Conservation (phyloP, 78 protist genomes). For the Monocercomonoides exilis region DNA sequence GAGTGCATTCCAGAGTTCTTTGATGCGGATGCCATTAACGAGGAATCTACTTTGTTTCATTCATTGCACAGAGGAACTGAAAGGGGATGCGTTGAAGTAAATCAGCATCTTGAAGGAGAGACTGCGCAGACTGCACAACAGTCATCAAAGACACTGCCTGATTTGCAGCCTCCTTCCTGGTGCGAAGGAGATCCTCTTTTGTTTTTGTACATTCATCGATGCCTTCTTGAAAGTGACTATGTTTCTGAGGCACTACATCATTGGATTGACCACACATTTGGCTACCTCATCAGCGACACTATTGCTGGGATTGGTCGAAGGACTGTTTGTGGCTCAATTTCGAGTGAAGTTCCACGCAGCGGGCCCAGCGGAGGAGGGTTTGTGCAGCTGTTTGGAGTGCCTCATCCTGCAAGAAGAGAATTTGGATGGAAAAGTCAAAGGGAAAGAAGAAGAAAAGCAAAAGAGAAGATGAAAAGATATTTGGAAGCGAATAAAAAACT, state of each 20-base stretch:
- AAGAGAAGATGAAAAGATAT: too few species aligned
- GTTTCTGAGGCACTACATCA: slow-evolving; percentile 13
- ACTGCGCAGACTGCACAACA: background rate
- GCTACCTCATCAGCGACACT: background rate
- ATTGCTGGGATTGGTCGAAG: background rate
- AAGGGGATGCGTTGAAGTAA: too few species aligned
- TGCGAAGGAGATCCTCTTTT: background rate
- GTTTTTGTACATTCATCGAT: slow-evolving; percentile 24
- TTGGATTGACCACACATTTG: slow-evolving; percentile 45
- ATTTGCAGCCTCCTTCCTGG: slow-evolving; percentile 49
- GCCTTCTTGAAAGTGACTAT: slow-evolving; percentile 23
- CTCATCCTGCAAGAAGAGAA: slow-evolving; percentile 15
- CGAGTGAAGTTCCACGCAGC: background rate
- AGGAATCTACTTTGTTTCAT: too few species aligned
- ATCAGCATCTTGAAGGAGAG: too few species aligned
- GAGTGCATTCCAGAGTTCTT: slow-evolving; percentile 77
- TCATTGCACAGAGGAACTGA: too few species aligned
- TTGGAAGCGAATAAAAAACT: too few species aligned
- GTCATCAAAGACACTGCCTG: slow-evolving; percentile 33
- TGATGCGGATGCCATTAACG: too few species aligned
- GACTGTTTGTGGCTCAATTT: background rate
- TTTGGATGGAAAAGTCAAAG: background rate
- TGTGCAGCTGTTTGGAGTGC: slow-evolving; percentile 33
- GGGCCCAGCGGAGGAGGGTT: slow-evolving; percentile 16
- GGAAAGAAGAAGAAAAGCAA: too few species aligned